phyloP scores from a whole-genome alignment of 2,329 filamentous ascomycete species.

The Colletotrichum somersetense region DNA sequence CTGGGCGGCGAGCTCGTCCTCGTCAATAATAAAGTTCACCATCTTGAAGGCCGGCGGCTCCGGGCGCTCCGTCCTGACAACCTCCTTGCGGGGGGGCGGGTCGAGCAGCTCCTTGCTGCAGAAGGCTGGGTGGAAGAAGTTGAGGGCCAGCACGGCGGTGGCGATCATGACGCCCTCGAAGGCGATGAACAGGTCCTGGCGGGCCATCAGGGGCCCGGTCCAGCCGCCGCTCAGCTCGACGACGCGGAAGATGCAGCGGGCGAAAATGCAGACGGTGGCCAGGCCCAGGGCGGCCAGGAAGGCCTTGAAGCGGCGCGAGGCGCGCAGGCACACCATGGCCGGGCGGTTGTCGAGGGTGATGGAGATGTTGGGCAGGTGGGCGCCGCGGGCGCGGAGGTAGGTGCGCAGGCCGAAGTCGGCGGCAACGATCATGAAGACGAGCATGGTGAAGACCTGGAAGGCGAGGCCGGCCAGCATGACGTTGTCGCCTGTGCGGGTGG shows the following conservation, averaged over 20 bases:
- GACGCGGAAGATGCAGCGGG: conserved; percentile 74
- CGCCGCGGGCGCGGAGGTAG: conserved; percentile 45
- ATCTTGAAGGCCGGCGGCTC: conserved; percentile 18
- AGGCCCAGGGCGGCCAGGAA: conserved; percentile 69
- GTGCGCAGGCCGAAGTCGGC: conserved; percentile 63
- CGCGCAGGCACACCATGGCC: conserved; percentile 52
- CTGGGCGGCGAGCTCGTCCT: background rate
- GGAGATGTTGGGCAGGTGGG: conserved; percentile 46
- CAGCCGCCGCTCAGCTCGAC: conserved; percentile 76
- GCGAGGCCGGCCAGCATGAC: conserved; percentile 75
- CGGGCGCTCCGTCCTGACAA: background rate
- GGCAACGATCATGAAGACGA: conserved; percentile 65
- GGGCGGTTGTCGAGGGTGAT: conserved; percentile 54
- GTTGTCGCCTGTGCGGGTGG: conserved; percentile 62
- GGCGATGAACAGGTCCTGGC: conserved; percentile 68
- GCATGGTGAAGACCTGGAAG: conserved; percentile 70
- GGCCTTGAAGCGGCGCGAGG: conserved; percentile 60
- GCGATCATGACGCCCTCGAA: conserved; percentile 69
- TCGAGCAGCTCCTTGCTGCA: conserved; percentile 49
- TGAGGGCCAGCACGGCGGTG: conserved; percentile 59
- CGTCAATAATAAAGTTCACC: conserved; percentile 31
- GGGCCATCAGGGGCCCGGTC: conserved; percentile 67
- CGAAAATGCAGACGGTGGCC: conserved; percentile 73
- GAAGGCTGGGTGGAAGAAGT: conserved; percentile 58
- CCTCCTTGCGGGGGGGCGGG: conserved; percentile 22